A percentile compares a stretch with the other conserved stretches of the same genome.
These are phyloP conservation scores for Oleoguttula mirabilis DNA, from an alignment of 495 filamentous ascomycete genomes.

Conservation along the genomic window DNA sequence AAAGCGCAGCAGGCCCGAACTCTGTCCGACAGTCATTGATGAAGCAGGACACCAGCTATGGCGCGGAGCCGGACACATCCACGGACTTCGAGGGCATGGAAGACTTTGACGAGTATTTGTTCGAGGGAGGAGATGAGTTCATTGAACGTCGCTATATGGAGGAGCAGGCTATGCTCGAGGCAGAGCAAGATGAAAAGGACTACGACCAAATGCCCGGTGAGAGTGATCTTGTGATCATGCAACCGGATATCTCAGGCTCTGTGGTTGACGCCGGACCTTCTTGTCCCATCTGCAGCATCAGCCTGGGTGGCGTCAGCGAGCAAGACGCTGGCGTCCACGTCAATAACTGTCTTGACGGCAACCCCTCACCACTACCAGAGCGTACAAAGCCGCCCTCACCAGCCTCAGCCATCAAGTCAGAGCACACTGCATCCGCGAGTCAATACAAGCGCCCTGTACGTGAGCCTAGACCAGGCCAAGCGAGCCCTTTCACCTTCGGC, in stretches of 20 bases:
- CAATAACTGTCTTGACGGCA: constrained; percentile 85
- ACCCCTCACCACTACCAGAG: constrained; percentile 41
- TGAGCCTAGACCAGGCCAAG: constrained; percentile 57
- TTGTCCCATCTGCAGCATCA: constrained; percentile 71
- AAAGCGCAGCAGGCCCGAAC: too few species aligned
- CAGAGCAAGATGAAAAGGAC: constrained; percentile 35
- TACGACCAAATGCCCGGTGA: constrained; percentile 25
- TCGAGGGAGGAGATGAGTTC: constrained; percentile 49
- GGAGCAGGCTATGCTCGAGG: constrained; percentile 49
- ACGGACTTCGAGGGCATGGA: constrained; percentile 48
- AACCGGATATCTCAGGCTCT: background rate
- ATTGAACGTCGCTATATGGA: constrained; percentile 49
- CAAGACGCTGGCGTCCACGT: constrained; percentile 58
- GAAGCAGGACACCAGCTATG: constrained; percentile 45
- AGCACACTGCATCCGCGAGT: constrained; percentile 2
- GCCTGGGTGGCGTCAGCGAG: constrained; percentile 46
- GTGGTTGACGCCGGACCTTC: constrained; percentile 8
- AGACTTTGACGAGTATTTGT: constrained; percentile 36
- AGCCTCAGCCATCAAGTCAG: background rate
- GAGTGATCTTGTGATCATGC: constrained; percentile 22
- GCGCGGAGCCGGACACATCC: constrained; percentile 44
- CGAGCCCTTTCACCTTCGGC: constrained; percentile 54
- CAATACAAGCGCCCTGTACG: constrained; percentile 52
- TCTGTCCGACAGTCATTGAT: too few species aligned
- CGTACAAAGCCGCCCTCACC: background rate